Evolutionary conservation across 2,329 filamentous ascomycete genomes (phyloP), one percentile per base, ranked within the genome.

Genomic region (Clonostachys sp.): DNA sequence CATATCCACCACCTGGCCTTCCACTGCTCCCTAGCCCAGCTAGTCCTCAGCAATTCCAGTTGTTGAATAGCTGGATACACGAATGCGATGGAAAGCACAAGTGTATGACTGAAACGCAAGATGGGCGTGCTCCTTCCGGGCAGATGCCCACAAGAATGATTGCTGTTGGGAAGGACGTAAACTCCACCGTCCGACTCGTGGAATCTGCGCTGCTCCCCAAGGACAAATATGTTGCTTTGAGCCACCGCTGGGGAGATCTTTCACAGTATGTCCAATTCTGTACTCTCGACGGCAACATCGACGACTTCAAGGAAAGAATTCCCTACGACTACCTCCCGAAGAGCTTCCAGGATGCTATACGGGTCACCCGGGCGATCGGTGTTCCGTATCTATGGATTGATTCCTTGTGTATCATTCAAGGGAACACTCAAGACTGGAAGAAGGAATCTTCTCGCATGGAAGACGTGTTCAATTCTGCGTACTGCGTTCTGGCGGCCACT

Each of bases 321-420:
- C 44, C 44, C 8, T 24, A 34, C 16, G 16, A 18, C n/a, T 12
- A 14, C 44, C 33, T 45, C 34, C 34, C 44, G 10, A 24, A 17
- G 10, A 45, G 18, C n/a, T 45, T 45, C 44, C 34, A 34, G 20
- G 44, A 45, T 33, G 44, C 34, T 36, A 24, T 45, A 17, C 8
- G 16, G 14, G 24, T 45, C 10, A 16, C 44, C 6, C 34, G 57
- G 16, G 46, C 51, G 3, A 14, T 60, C 3, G 52, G 55, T 1
- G 50, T 60, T 14, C 49, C 34, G 0, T 61, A 62, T 39, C 12
- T 60, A 3, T 61, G 58, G 58, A 65, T 75, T 36, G 73, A 76
- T 49, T 60, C 65, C 24, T 58, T 73, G 44, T 73, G 70, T 45
- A 71, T 61, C 8, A 43, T 61, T 10, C 60, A 62, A 39, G 53